Percentiles rank a stretch among this genome's conserved stretches.
Conservation (phyloP, 202 grass and related monocot genomes). For the Alloteropsis angusta region DNA sequence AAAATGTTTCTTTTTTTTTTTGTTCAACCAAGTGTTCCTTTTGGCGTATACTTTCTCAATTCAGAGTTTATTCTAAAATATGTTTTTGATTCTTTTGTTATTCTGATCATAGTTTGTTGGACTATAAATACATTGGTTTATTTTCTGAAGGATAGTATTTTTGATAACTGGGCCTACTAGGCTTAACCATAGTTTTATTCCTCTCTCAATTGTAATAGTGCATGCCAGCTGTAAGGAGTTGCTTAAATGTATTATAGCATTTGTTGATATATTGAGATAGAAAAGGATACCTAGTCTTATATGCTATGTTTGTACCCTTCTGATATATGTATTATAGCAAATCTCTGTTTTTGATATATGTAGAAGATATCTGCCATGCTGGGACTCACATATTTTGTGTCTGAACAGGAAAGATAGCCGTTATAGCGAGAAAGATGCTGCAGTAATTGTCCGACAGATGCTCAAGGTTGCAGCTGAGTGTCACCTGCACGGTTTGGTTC, state of each 20-base stretch:
- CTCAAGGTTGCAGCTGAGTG: constrained; percentile 98
- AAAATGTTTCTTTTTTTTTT: not conserved
- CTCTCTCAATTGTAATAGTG: not conserved
- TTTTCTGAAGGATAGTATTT: not conserved
- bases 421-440: constrained; percentile 92
- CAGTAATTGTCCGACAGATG: constrained; percentile 85
- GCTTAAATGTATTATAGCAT: not conserved
- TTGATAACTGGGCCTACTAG: not conserved
- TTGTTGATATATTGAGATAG: no score
- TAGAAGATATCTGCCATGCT: not conserved
- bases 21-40: not conserved
- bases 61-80: not conserved
- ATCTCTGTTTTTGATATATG: constrained; percentile 18
- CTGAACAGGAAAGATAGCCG: constrained; percentile 73
- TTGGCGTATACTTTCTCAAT: not conserved
- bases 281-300: no score
- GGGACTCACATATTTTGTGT: not conserved
- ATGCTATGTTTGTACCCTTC: not conserved
- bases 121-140: not conserved
- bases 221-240: not conserved
- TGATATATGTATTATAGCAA: not conserved
- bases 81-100: not conserved
- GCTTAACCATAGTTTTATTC: not conserved
- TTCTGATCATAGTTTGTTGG: not conserved
- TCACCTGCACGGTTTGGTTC: constrained; percentile 89